Base-by-base conservation (phyloP, 2,329 filamentous ascomycete species). In the Diatrype stigma region DNA sequence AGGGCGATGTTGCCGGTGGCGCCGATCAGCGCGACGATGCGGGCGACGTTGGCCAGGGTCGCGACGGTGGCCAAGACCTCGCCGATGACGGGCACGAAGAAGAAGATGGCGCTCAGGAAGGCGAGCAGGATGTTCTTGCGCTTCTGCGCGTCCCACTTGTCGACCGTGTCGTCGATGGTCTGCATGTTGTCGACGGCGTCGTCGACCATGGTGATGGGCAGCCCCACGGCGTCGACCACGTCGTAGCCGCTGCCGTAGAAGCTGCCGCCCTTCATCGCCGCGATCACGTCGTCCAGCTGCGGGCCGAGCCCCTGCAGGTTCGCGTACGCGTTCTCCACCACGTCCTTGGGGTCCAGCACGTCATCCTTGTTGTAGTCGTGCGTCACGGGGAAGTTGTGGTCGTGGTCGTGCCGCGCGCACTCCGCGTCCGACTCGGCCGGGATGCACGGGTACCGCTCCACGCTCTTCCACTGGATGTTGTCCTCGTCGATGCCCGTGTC, bases 61-160 rank as follows among this genome's bases (percentile, higher is more conserved):
- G 50, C 49, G 3, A 48, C 45, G 22, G 34, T 40, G 23, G 30
- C 45, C 17, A 46, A 11, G 10, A 48, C 45, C 55, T 56, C 49
- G 23, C 61, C 58, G 17, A 56, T 46, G 34, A 64, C 47, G 10
- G 62, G 58, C 35, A 66, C 47, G 48, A 62, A 54, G 51, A 66
- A 59, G 48, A 67, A 53, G n/a, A 66, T 51, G 37, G 59, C 60
- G 14, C 45, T 54, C 28, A 67, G 42, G 56, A 67, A 64, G 32
- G 54, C 54, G 17, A 66, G 51, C 26, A 65, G 60, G 46, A 67
- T 55, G 16, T 56, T 53, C 47, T 67, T 58, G 42, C 55, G 52
- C 54, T 63, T 50, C 46, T 57, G 51, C 48, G 64, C 53, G 21
- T 60, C 48, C 10, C 63, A 60, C 45, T 66, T 50, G 12, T 61